Evolutionary conservation across 2,329 filamentous ascomycete species (phyloP).

Genomic region (Cordyceps cateniannulata): DNA sequence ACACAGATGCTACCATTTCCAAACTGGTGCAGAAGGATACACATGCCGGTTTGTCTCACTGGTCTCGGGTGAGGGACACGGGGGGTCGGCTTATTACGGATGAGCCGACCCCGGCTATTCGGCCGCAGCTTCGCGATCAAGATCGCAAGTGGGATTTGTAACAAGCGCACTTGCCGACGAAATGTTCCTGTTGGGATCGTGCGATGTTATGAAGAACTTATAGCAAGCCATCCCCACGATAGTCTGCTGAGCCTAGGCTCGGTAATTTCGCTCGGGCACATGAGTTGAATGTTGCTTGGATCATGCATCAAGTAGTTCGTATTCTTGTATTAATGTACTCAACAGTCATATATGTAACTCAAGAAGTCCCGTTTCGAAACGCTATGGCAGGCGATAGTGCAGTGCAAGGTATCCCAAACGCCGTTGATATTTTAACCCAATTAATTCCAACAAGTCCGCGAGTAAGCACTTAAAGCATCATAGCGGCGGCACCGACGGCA

Average conservation of each 20-base stretch:
- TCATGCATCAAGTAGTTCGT: not conserved
- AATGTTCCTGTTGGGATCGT: too few species aligned
- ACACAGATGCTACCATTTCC: not conserved
- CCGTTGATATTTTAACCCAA: not conserved
- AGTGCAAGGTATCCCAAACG: not conserved
- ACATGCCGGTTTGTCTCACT: not conserved
- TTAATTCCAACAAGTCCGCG: not conserved
- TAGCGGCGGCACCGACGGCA: conserved; percentile 2
- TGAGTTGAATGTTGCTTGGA: not conserved
- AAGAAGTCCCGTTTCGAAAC: not conserved
- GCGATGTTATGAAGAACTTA: too few species aligned
- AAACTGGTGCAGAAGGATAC: not conserved
- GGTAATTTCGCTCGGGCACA: too few species aligned
- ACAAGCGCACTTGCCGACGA: too few species aligned
- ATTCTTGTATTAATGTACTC: conserved; percentile 4
- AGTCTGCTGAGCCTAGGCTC: too few species aligned
- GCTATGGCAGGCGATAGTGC: not conserved
- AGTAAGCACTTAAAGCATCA: conserved; percentile 3
- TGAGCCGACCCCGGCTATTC: too few species aligned
- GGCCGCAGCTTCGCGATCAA: too few species aligned
- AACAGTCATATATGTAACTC: conserved; percentile 1
- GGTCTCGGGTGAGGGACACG: not conserved
- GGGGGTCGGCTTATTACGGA: not conserved
- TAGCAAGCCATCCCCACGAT: too few species aligned
- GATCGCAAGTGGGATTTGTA: too few species aligned